Percentiles rank a stretch among this genome's conserved stretches.
These are phyloP conservation scores for Phytophthora agathidicida DNA, from an alignment of 352 stramenopile species.

Conservation along the genomic window DNA sequence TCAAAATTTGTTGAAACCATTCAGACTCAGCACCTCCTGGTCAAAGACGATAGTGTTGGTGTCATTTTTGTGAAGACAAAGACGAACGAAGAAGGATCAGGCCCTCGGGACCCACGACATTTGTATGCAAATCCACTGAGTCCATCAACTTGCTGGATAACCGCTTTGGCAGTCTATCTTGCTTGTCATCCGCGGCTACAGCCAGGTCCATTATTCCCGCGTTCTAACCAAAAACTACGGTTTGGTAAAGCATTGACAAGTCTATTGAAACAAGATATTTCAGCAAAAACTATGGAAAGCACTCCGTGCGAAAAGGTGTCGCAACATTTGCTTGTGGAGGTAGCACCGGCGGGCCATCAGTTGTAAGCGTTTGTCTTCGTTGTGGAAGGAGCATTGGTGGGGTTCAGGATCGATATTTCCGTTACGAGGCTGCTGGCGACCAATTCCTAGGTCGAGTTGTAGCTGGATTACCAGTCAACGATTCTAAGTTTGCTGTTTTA, in stretches of 20 bases:
- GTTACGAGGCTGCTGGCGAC: no score
- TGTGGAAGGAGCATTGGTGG: neutral
- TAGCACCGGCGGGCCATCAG: neutral
- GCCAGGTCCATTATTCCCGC: conserved; percentile 1
- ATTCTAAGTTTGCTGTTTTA: conserved; percentile 10
- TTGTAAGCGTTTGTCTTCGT: conserved; percentile 1
- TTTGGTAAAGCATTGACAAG: conserved; percentile 2
- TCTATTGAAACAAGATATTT: neutral
- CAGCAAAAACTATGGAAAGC: no score
- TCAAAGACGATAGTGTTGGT: conserved; percentile 19
- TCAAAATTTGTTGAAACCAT: conserved; percentile 29
- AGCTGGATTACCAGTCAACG: conserved; percentile 3
- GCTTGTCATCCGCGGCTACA: neutral
- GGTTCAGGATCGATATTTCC: neutral
- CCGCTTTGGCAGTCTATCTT: neutral
- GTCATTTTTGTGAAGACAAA: conserved; percentile 27
- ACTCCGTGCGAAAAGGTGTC: no score
- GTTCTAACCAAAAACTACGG: conserved; percentile 2
- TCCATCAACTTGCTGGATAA: neutral
- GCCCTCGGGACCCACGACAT: conserved; percentile 12
- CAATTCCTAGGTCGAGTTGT: conserved; percentile 4
- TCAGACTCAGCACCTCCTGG: conserved; percentile 10
- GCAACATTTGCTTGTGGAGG: neutral
- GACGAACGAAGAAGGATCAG: conserved; percentile 21
- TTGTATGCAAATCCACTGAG: conserved; percentile 11